Percentiles rank a stretch among this genome's conserved stretches.
These are phyloP conservation scores for Jatropha curcas DNA, from an alignment of 345 rosid genomes.

Conservation along the genomic window DNA sequence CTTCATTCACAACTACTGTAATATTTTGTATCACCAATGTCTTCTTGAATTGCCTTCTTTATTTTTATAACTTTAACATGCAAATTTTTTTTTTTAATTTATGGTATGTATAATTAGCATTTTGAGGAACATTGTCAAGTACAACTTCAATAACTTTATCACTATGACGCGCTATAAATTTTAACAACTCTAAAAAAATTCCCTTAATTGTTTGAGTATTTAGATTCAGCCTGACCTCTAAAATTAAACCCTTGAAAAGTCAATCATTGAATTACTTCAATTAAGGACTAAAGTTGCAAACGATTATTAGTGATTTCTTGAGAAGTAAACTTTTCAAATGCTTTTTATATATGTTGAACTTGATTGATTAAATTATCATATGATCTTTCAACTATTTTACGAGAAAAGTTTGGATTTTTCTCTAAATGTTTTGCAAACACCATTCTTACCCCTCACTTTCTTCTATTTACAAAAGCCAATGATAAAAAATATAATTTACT, in stretches of 20 bases:
- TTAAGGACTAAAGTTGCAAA: background rate
- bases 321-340: background rate
- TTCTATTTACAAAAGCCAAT: too few species aligned
- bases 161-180: background rate
- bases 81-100: background rate
- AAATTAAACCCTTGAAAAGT: conserved; percentile 1
- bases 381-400: too few species aligned
- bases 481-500: too few species aligned
- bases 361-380: too few species aligned
- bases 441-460: too few species aligned
- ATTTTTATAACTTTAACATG: background rate
- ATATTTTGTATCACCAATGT: conserved; percentile 5
- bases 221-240: conserved; percentile 12
- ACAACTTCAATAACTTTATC: background rate
- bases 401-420: too few species aligned
- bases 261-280: background rate
- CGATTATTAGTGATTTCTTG: background rate
- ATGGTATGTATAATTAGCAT: background rate
- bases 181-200: conserved; percentile 4
- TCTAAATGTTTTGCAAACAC: too few species aligned
- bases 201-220: background rate
- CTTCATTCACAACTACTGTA: conserved; percentile 15
- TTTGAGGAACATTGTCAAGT: conserved; percentile 1
- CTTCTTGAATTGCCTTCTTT: background rate
- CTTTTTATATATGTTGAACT: too few species aligned